Evolutionary conservation across 768 basidiomycete species (phyloP), one percentile per base, ranked within the genome.

Genomic region (Termitomyces sp.): DNA sequence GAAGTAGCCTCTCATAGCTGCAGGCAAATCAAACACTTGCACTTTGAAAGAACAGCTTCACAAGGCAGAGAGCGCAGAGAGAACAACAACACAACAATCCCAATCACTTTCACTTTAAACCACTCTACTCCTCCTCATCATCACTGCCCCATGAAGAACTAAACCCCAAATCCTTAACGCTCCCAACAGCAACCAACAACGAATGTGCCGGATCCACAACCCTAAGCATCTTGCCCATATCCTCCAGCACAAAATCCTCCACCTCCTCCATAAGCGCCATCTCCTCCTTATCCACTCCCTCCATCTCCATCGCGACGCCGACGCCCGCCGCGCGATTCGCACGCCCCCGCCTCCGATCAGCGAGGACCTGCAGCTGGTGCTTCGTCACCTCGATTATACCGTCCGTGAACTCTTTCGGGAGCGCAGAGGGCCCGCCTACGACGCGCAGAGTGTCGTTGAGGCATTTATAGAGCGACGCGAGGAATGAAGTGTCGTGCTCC

Each of bases 171-270:
- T 89, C 89, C 61, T 82, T 76, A 35, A 92, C 86, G 66, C 88
- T 84, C 54, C 82, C 77, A 1, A 91, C 74, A 0, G 88, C 88
- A 40, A 91, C 76, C 50, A 90, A 65, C 57, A 91, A 63, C n/a
- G 81, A 75, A 68, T 90, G 85, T 45, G 77, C 77, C 25, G 69
- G 60, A 61, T 89, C 85, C 54, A 91, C 72, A 58, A 73, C 59
- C 42, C 63, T 59, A 52, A 90, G 64, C 70, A 87, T 75, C 76
- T 82, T 86, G 44, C 72, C 78, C 84, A 91, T 89, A 66, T 91
- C 90, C 66, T 91, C 89, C 61, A 91, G 66, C 61, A 84, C 86
- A 64, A 87, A 90, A 55, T 89, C 89, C 67, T 91, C 90, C 72
- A 91, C 85, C 75, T 93, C 89, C 68, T 92, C 88, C 39, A 89